Evolutionary conservation across 2,329 filamentous ascomycete genomes (phyloP), one percentile per base, ranked within the genome.

Genomic region (Xylariales sp.): DNA sequence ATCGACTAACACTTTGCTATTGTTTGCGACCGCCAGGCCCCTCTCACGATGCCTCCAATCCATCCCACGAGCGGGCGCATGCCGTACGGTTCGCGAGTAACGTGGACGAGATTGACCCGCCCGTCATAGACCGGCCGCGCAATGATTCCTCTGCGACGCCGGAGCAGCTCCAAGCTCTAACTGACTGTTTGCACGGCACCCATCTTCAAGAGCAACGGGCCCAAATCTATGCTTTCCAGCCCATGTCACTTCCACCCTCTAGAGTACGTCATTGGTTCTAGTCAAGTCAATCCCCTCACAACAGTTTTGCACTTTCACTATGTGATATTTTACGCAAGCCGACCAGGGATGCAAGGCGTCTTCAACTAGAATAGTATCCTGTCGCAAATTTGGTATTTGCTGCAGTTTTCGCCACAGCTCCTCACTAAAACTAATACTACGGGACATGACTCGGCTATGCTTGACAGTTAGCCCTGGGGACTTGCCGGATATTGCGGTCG

Each of bases 151-250:
- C 79, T 56, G 81, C 84, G 56, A 84, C 84, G 5, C 81, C 83
- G 18, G 90, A 93, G 64, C 87, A 94, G 76, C 83, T 97, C 64
- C 88, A 87, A 72, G 89, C 89, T 67, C 83, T 97, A 69, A 90
- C 92, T 58, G 88, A 89, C 73, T 90, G 89, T 30, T 83, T 97
- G 32, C 91, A 93, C 71, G 89, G 89, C 69, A 87, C 90, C 54
- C 89, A 91, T 74, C 85, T 97, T 69, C 94, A 97, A 81, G 91
- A 94, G 74, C 87, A 89, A 65, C 89, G 94, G 71, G 89, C 97
- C 84, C 92, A 91, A 77, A 93, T 94, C 77, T 97, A 93, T 81
- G 90, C 91, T 50, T 98, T 94, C 76, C 94, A 97, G 78, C 91
- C 95, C 41, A 90, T 97, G 71, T 98, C 96, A 43, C 85, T 98